Conservation (phyloP, 2,329 filamentous ascomycete species). For the Ceratocystis destructans region DNA sequence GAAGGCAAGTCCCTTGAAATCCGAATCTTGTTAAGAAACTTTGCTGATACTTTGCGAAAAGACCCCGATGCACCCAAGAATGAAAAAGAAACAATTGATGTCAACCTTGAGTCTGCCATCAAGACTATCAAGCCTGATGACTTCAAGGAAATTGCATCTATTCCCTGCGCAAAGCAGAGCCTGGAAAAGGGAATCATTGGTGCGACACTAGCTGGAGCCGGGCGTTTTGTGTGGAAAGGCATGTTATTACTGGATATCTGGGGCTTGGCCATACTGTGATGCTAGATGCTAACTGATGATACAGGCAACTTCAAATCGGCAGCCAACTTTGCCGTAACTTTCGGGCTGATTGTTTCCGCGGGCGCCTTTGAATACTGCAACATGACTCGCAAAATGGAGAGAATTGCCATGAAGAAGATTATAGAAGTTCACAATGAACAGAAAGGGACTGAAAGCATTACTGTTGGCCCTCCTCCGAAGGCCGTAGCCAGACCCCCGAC, state of each 20-base stretch:
- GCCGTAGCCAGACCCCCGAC: slow-evolving; percentile 8
- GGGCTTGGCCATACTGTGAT: background rate
- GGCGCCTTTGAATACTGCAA: slow-evolving; percentile 76
- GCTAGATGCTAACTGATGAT: background rate
- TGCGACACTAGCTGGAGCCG: slow-evolving; percentile 60
- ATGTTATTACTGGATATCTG: slow-evolving; percentile 24
- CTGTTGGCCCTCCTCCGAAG: slow-evolving; percentile 11
- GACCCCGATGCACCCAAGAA: slow-evolving; percentile 7
- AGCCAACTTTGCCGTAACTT: slow-evolving; percentile 74
- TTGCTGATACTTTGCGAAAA: background rate
- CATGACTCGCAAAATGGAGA: slow-evolving; percentile 57
- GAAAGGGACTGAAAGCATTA: slow-evolving; percentile 30
- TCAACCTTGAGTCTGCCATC: slow-evolving; percentile 44
- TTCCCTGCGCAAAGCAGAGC: slow-evolving; percentile 72
- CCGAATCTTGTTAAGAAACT: background rate
- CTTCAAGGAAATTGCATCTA: slow-evolving; percentile 58
- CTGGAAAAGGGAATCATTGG: slow-evolving; percentile 70
- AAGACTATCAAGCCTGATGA: slow-evolving; percentile 54
- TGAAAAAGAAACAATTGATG: slow-evolving; percentile 7
- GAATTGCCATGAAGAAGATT: slow-evolving; percentile 69
- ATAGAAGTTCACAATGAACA: slow-evolving; percentile 54
- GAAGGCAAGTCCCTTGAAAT: slow-evolving; percentile 3
- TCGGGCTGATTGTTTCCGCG: slow-evolving; percentile 56
- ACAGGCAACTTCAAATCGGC: slow-evolving; percentile 49
- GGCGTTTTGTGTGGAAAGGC: slow-evolving; percentile 67